Evolutionary conservation across 177 flowering plant genomes (phyloP), one percentile per base, ranked within the genome.

Genomic region (Vitis hybrid): DNA sequence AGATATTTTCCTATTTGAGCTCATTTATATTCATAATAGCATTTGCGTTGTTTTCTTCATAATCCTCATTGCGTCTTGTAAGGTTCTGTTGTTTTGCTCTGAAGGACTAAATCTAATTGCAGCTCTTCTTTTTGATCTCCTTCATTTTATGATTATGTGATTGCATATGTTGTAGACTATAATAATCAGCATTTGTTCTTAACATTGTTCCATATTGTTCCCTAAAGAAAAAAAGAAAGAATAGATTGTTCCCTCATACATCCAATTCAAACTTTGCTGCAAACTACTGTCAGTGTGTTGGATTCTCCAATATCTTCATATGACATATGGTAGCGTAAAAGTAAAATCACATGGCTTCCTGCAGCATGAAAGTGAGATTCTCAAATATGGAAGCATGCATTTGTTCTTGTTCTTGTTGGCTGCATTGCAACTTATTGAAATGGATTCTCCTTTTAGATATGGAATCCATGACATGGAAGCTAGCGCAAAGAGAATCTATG

Each of bases 401-500:
- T 67, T 11, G 55, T 27, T 52, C 21, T 67, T 24, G 6, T 67
- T 40, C 7, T 58, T 56, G 35, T 30, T 11, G 1, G 27, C 9
- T 63, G 3, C 32, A 4, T 60, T 56, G 52, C 27, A 46, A 55
- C 27, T 65, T 62, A n/a, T 3, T 32, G 17, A 62, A 13, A 49
- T 32, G 3, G 11, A 67, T 27, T 62, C 24, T 59, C 21, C 56
- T 79, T 46, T 56, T 69, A 90, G 98, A 73, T 92, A 88, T 87
- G 94, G 92, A 64, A 77, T 94, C 46, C 35, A 72, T 56, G 80
- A 86, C 78, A 88, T 90, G 92, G 84, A 83, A 54, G 87, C 46
- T 78, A 94, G 98, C 75, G 86, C 91, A 64, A 85, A 80, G 70
- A 88, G 84, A 76, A 92, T 94, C 64, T 86, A 70, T 68, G 48